Conservation (phyloP, 2,329 filamentous ascomycete species). For the Spiromastix sp. region DNA sequence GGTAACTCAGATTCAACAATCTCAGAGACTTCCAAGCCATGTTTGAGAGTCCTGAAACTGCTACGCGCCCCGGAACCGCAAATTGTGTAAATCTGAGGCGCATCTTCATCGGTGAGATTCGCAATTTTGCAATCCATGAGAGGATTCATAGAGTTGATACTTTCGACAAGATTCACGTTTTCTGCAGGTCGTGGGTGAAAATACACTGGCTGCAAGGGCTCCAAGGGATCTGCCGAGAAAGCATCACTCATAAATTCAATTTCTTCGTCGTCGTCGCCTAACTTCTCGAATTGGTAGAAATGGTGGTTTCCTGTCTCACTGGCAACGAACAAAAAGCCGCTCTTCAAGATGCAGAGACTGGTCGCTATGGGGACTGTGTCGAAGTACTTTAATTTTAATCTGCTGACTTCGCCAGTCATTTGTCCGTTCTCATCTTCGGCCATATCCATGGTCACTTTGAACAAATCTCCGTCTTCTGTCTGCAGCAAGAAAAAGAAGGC, state of each 20-base stretch:
- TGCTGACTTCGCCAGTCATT: constrained; percentile 67
- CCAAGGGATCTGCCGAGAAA: constrained; percentile 64
- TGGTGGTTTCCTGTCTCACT: constrained; percentile 88
- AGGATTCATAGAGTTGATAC: constrained; percentile 80
- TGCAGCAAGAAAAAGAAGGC: constrained; percentile 97
- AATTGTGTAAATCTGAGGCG: constrained; percentile 89
- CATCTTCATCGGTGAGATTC: constrained; percentile 84
- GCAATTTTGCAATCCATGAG: constrained; percentile 84
- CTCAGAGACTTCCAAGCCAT: constrained; percentile 86
- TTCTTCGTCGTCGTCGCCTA: constrained; percentile 91
- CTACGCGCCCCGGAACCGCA: constrained; percentile 83
- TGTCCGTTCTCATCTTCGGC: constrained; percentile 68
- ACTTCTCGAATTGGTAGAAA: constrained; percentile 94
- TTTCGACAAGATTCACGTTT: constrained; percentile 77
- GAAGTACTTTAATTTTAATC: constrained; percentile 92
- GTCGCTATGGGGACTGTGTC: constrained; percentile 87
- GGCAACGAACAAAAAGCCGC: constrained; percentile 86
- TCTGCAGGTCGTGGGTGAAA: constrained; percentile 72
- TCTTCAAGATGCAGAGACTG: constrained; percentile 85
- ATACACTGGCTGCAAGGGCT: constrained; percentile 66
- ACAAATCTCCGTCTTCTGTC: constrained; percentile 94
- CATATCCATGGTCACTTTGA: constrained; percentile 93
- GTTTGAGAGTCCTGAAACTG: constrained; percentile 81
- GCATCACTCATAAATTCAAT: constrained; percentile 74
- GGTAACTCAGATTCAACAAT: constrained; percentile 91